Conservation (phyloP, 2,329 filamentous ascomycete species). For the Aspergillus japonicus region DNA sequence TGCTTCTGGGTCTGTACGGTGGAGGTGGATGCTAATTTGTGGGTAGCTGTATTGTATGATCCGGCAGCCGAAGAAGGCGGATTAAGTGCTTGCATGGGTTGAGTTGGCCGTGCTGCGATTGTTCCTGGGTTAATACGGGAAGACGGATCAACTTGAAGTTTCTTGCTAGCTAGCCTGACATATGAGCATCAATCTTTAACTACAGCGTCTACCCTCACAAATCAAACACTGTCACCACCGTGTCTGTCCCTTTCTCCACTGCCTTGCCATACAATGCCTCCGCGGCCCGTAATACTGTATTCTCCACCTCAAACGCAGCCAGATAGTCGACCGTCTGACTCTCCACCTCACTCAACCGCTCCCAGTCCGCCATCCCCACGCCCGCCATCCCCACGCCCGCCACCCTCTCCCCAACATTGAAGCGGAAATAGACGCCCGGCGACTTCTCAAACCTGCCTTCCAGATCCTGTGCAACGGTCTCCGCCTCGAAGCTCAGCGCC, state of each 20-base stretch:
- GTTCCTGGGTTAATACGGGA: not conserved
- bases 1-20: slow-evolving; percentile 1
- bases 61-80: slow-evolving; percentile 20
- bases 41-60: slow-evolving; percentile 26
- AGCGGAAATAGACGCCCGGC: slow-evolving; percentile 32
- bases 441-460: not conserved
- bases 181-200: not conserved
- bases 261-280: not conserved
- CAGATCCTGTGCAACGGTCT: slow-evolving; percentile 7
- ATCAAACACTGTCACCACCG: not conserved
- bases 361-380: slow-evolving; percentile 36
- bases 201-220: not conserved
- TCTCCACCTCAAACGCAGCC: not conserved
- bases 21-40: slow-evolving; percentile 5
- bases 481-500: not conserved
- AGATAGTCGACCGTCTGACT: not conserved
- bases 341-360: slow-evolving; percentile 11
- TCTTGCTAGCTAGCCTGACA: not conserved
- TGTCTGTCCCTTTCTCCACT: not conserved
- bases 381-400: slow-evolving; percentile 37
- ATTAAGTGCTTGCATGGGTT: not conserved
- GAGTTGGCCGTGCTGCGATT: not conserved
- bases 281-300: not conserved
- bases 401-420: slow-evolving; percentile 41
- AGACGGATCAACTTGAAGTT: not conserved